Evolutionary conservation across 371 early-diverging fungal species (phyloP).

Genomic region (Rhizopus microsporus): DNA sequence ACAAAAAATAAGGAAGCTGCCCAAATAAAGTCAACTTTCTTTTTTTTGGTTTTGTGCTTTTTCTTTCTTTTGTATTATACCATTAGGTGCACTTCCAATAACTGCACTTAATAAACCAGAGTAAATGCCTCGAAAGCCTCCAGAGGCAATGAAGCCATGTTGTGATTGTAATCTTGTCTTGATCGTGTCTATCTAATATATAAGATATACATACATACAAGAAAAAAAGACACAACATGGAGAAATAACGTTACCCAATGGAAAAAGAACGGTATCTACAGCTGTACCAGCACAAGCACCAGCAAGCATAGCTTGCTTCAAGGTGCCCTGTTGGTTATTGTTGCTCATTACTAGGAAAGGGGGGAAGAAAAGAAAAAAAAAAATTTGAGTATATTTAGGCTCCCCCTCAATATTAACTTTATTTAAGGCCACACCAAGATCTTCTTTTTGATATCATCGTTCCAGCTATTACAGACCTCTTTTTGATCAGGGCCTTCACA

Average conservation of each 20-base stretch:
- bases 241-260: conserved; percentile 53
- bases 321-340: conserved; percentile 27
- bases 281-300: conserved; percentile 81
- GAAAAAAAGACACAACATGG: no score
- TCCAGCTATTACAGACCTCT: conserved; percentile 47
- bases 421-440: conserved; percentile 53
- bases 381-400: neutral
- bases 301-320: conserved; percentile 57
- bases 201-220: neutral
- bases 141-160: conserved; percentile 83
- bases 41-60: neutral
- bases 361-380: neutral
- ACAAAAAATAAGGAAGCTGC: conserved; percentile 91
- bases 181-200: conserved; percentile 71
- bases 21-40: neutral
- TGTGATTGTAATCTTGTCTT: conserved; percentile 90
- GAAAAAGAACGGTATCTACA: conserved; percentile 87
- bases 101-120: conserved; percentile 88
- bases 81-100: conserved; percentile 91
- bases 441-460: conserved; percentile 39
- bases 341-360: neutral
- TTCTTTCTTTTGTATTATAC: conserved; percentile 36
- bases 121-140: conserved; percentile 91
- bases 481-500: conserved; percentile 38
- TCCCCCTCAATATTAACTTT: neutral